Evolutionary conservation across 352 stramenopile genomes (phyloP).

Genomic region (Pythium apleroticum): DNA sequence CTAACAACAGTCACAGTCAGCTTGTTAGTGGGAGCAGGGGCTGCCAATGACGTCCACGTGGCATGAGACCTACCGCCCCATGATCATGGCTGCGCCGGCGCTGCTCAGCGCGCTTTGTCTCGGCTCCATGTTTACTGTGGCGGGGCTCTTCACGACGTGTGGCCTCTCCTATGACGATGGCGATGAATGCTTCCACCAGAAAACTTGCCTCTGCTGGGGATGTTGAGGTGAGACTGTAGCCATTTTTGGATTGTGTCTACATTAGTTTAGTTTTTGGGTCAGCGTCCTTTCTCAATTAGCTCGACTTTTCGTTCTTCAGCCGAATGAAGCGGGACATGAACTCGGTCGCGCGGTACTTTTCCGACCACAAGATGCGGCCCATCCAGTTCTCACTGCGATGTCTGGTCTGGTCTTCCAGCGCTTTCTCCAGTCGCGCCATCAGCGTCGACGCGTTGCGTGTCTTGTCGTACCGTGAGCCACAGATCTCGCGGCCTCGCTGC

Average conservation of each 20-base stretch:
- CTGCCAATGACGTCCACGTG: too few relatives aligned
- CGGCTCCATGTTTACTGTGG: constrained; percentile 40
- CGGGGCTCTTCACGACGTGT: too few relatives aligned
- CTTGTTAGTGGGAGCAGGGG: too few relatives aligned
- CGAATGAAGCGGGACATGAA: constrained; percentile 86
- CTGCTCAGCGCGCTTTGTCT: constrained; percentile 53
- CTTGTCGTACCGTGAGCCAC: constrained; percentile 44
- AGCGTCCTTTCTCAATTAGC: background rate
- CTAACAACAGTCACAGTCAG: background rate
- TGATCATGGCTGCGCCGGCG: constrained; percentile 67
- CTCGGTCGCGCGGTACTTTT: constrained; percentile 78
- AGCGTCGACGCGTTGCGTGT: constrained; percentile 47
- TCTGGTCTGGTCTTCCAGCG: constrained; percentile 30
- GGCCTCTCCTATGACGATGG: too few relatives aligned
- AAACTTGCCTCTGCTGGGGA: too few relatives aligned
- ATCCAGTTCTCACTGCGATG: constrained; percentile 60
- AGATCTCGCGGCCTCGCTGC: constrained; percentile 31
- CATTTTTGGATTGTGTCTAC: background rate
- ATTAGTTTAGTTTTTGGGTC: constrained; percentile 1
- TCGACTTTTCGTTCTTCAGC: constrained; percentile 51
- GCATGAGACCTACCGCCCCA: constrained; percentile 41
- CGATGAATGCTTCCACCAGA: too few relatives aligned
- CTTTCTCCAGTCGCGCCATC: constrained; percentile 50
- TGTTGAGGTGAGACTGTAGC: background rate
- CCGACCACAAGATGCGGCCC: constrained; percentile 79